Evolutionary conservation across 1,284 basidiomycete genomes (phyloP), one percentile per base, ranked within the genome.

Genomic region (Trametes sp.): DNA sequence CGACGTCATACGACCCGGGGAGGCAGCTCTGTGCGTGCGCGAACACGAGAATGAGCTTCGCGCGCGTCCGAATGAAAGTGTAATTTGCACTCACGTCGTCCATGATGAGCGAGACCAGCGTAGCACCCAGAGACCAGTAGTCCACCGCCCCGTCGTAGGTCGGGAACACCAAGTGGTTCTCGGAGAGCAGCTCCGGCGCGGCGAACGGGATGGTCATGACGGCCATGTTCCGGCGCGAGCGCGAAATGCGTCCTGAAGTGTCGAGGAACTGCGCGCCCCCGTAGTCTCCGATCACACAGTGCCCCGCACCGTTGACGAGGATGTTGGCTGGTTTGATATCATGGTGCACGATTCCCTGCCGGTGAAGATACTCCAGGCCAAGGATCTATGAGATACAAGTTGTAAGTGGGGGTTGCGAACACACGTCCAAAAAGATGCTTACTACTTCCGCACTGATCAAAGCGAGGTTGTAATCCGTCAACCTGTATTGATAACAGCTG

Each of bases 311-410:
- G 74, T 87, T 85, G n/a, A 90, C 75, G 8, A 90, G 76, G 55
- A 89, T 82, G 69, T 89, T 89, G 69, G 86, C 85, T 1, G 87
- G 87, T 73, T 89, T 89, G 55, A 90, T 71, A 71, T 88, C 87
- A 31, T 84, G 83, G 69, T 72, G 74, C 0, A 76, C 68, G 60
- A 74, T 70, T 1, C 67, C 70, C 7, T 63, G 48, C 1, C 57
- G 24, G 44, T 77, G 76, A 13, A 77, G 64, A 26, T 65, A 70
- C 9, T 70, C 29, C 11, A 77, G 62, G 0, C 71, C 75, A 9
- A 71, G 53, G 2, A 74, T 50, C 65, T 66, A 1, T 23, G 1
- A n/a, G 2, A 8, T 21, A 13, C 1, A 13, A 53, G 9, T 13
- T 21, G 11, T 21, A n/a, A 10, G 10, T n/a, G n/a, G n/a, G n/a